These are phyloP conservation scores for Aspergillus kassunensis DNA, from an alignment of 495 filamentous ascomycete genomes.

Conservation along the genomic window DNA sequence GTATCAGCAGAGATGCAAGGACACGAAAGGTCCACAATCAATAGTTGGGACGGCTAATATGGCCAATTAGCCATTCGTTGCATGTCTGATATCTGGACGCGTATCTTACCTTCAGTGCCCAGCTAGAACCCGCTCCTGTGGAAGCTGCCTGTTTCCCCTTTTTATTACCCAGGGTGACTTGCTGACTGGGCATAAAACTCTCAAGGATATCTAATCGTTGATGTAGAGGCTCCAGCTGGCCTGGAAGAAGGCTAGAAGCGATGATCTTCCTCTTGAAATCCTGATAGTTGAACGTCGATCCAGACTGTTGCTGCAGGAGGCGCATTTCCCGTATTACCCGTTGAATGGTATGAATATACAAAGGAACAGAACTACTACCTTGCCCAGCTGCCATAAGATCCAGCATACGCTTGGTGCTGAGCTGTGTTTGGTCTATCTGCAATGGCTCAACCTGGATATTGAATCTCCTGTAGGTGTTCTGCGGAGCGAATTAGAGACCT, in stretches of 20 bases:
- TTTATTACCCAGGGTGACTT: too few species aligned
- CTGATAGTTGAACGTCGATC: constrained; percentile 47
- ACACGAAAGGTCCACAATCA: constrained; percentile 72
- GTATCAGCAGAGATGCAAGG: constrained; percentile 63
- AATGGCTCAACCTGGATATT: too few species aligned
- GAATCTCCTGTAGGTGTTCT: too few species aligned
- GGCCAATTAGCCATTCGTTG: too few species aligned
- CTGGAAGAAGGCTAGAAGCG: constrained; percentile 32
- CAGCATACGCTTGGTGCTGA: constrained; percentile 62
- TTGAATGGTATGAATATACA: constrained; percentile 59
- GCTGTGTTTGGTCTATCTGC: constrained; percentile 51
- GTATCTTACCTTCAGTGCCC: too few species aligned
- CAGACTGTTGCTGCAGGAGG: constrained; percentile 36
- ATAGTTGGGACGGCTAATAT: too few species aligned
- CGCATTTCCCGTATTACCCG: constrained; percentile 60
- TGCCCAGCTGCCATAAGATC: constrained; percentile 63
- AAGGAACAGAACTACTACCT: constrained; percentile 34
- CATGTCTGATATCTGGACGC: too few species aligned
- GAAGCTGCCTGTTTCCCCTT: too few species aligned
- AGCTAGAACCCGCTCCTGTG: too few species aligned
- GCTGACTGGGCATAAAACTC: too few species aligned
- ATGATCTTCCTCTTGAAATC: constrained; percentile 43
- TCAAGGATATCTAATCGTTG: constrained; percentile 56
- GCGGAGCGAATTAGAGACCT: too few species aligned
- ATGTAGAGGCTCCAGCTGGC: constrained; percentile 47